A percentile compares a stretch with the other conserved stretches of the same genome.
Evolutionary conservation across 164 flowering plant genomes (phyloP).

Genomic region (Akebia trifoliata): DNA sequence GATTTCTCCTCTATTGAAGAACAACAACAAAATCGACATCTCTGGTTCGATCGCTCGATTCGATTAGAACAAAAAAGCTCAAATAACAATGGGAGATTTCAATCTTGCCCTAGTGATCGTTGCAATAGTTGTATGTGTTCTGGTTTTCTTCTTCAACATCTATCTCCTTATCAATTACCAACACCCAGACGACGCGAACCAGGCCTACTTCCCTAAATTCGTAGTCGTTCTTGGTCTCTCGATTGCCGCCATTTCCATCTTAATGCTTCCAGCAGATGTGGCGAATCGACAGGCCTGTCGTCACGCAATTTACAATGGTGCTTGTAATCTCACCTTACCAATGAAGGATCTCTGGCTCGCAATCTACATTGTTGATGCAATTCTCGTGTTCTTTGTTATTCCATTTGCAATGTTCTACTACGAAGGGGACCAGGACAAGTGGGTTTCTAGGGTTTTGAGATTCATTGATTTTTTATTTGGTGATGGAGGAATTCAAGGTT

Average conservation of each 20-base stretch:
- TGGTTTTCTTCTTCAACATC: no score
- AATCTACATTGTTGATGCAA: slow-evolving; percentile 70
- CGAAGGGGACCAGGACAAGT: slow-evolving; percentile 98
- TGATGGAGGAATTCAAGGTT: neutral
- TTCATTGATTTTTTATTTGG: neutral
- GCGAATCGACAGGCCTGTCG: slow-evolving; percentile 91
- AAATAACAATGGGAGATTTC: no score
- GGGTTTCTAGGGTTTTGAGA: slow-evolving; percentile 14
- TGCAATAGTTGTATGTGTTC: no score
- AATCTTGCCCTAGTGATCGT: no score
- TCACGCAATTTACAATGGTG: slow-evolving; percentile 89
- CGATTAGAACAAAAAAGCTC: no score
- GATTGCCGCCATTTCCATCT: slow-evolving; percentile 67
- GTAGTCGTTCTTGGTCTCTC: slow-evolving; percentile 89
- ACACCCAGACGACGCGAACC: no score
- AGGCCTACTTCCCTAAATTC: no score
- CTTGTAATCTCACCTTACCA: slow-evolving; percentile 83
- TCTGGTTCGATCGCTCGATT: no score
- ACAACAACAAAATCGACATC: no score
- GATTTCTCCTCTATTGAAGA: no score
- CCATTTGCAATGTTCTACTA: slow-evolving; percentile 97
- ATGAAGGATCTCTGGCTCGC: slow-evolving; percentile 96
- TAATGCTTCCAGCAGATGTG: slow-evolving; percentile 94
- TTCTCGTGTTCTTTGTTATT: slow-evolving; percentile 87
- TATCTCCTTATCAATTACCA: no score